Base-by-base conservation (phyloP, 2,329 filamentous ascomycete genomes). In the Fusarium tupiense region DNA sequence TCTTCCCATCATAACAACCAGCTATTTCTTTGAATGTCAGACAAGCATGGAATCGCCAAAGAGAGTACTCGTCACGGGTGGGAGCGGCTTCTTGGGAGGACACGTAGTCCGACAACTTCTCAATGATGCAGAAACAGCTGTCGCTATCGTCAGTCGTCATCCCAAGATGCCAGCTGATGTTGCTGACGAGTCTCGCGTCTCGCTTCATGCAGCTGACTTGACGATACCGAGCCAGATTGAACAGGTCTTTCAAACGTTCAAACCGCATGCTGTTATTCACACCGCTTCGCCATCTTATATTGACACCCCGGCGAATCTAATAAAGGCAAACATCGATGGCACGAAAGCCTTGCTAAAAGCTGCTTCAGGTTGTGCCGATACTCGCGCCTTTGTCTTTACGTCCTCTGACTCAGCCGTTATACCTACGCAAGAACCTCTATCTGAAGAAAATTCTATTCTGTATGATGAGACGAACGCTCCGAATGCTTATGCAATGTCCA, bases 71-170 rank as follows among this genome's bases (percentile, higher is more conserved):
- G 37, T 59, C 19, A 66, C 64, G 0, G 64, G 64, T 0, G 64
- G 64, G 38, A 66, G 61, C 10, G 64, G 64, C 2, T 67, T 67
- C 19, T 17, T 66, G 2, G 64, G 64, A 11, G 64, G 61, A 6
- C 43, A 67, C 8, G 19, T 67, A n/a, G 50, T 59, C 6, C 50
- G 64, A 5, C 50, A 66, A 24, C 64, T 66, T 1, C 50, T 67
- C 1, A 2, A 35, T 0, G 24, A 52, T 24, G 6, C 22, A 3
- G 4, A 3, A 3, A 40, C 41, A 10, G 22, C 24, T 3, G 43
- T 66, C 0, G 61, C 38, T 24, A 50, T 67, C 24, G 43, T 44
- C 9, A 67, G 61, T 14, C 64, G 64, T 5, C 44, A 52, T 20
- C 61, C 64, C 10, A 59, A 52, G 10, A 14, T 40, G 3, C 61